These are phyloP conservation scores for Jaenimonas drosophilae DNA, from an alignment of 208 protist genomes.

Conservation along the genomic window DNA sequence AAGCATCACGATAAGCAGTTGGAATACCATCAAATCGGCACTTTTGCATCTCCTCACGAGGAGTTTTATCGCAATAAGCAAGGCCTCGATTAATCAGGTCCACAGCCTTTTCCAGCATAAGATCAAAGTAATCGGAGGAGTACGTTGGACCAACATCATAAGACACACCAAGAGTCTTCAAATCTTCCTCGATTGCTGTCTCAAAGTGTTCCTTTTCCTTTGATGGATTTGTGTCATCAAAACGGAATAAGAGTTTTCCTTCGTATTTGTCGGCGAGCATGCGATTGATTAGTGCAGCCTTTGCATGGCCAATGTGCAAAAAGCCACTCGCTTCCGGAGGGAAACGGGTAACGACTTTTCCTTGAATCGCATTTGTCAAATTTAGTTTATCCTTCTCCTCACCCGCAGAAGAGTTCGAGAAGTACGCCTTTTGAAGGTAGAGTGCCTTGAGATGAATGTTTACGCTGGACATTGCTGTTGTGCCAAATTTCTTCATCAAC, in stretches of 20 bases:
- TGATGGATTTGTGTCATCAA: constrained; percentile 99
- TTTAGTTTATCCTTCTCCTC: constrained; percentile 64
- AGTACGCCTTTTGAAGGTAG: constrained; percentile 44
- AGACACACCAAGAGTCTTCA: constrained; percentile 87
- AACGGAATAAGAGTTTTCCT: constrained; percentile 97
- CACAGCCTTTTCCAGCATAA: constrained; percentile 85
- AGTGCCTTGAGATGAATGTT: constrained; percentile 67
- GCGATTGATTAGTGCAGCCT: constrained; percentile 97
- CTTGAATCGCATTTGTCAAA: constrained; percentile 73
- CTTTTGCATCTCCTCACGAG: constrained; percentile 91
- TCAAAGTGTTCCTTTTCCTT: constrained; percentile 98
- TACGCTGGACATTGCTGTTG: constrained; percentile 23
- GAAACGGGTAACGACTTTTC: constrained; percentile 94
- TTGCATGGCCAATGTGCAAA: constrained; percentile 98
- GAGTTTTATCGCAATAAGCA: constrained; percentile 97
- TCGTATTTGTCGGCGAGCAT: constrained; percentile 95
- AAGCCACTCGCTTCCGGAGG: constrained; percentile 97
- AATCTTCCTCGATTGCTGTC: constrained; percentile 93
- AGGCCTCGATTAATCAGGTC: constrained; percentile 86
- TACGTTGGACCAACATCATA: constrained; percentile 86
- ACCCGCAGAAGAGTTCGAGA: constrained; percentile 9
- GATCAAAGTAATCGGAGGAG: constrained; percentile 98
- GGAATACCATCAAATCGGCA: constrained; percentile 88
- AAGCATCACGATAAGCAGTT: constrained; percentile 76
- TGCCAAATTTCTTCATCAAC: constrained; percentile 36